A percentile compares a stretch with the other conserved stretches of the same genome.
phyloP scores from a whole-genome alignment of 768 basidiomycete genomes.

The Lanmaoa pseudosensibilis region DNA sequence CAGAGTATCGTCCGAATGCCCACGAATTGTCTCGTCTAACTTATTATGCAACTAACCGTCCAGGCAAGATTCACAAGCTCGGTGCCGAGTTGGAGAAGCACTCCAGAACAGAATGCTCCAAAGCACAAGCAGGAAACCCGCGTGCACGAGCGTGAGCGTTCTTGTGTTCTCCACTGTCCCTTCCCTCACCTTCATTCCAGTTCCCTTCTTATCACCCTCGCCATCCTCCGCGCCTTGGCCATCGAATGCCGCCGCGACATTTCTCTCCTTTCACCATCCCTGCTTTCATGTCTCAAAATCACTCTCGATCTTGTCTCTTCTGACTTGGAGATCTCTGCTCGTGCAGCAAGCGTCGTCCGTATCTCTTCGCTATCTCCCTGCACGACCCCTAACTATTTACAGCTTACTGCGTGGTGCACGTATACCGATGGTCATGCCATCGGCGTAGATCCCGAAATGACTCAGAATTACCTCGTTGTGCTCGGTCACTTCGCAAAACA shows the following conservation, averaged over 20 bases:
- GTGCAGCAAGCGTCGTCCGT: conserved; percentile 80
- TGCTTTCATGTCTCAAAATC: conserved; percentile 63
- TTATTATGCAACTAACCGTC: conserved; percentile 83
- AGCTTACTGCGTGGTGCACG: conserved; percentile 93
- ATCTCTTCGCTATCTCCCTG: neutral
- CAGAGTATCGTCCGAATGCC: conserved; percentile 76
- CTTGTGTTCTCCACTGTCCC: neutral
- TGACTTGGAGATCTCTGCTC: conserved; percentile 75
- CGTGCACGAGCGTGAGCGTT: conserved; percentile 74
- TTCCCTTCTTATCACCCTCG: conserved; percentile 77
- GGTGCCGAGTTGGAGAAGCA: conserved; percentile 77
- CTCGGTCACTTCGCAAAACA: conserved; percentile 65
- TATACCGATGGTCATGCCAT: conserved; percentile 86
- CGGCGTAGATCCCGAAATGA: conserved; percentile 70
- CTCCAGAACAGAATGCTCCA: conserved; percentile 59
- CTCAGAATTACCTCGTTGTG: conserved; percentile 66
- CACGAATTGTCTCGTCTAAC: conserved; percentile 84
- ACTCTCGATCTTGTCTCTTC: conserved; percentile 53
- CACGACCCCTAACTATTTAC: neutral
- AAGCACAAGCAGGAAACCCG: conserved; percentile 68
- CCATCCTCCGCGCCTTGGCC: conserved; percentile 78
- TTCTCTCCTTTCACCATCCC: conserved; percentile 65
- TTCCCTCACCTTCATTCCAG: conserved; percentile 36
- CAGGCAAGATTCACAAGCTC: conserved; percentile 77
- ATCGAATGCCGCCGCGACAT: conserved; percentile 87